Percentiles rank a stretch among this genome's conserved stretches.
Evolutionary conservation across 257 asterid species (phyloP).

Genomic region (Nicotiana benthamiana): DNA sequence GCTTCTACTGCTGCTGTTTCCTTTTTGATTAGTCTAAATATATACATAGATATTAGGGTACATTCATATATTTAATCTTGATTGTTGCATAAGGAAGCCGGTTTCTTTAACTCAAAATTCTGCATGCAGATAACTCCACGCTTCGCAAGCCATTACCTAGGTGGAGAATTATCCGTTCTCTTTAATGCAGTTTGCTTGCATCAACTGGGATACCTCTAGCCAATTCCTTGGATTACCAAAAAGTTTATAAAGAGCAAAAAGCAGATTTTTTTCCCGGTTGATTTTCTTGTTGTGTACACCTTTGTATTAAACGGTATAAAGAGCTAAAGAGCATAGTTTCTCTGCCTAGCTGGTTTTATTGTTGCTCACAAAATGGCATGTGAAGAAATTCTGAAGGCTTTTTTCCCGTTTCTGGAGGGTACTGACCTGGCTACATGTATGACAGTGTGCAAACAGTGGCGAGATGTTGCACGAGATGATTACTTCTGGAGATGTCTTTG

Average conservation of each 20-base stretch:
- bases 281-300: constrained; percentile 4
- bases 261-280: neutral
- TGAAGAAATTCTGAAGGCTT: constrained; percentile 76
- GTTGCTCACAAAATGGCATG: constrained; percentile 34
- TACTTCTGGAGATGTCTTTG: constrained; percentile 94
- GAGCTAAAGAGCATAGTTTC: neutral
- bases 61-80: neutral
- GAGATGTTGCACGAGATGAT: constrained; percentile 65
- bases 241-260: neutral
- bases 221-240: neutral
- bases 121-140: neutral
- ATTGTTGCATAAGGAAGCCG: neutral
- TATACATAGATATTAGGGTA: neutral
- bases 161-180: neutral
- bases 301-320: neutral
- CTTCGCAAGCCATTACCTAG: neutral
- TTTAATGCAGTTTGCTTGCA: neutral
- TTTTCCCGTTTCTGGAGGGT: constrained; percentile 82
- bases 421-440: constrained; percentile 70
- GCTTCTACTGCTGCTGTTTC: too few species aligned
- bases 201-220: neutral
- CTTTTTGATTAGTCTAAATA: neutral
- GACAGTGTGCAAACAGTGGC: constrained; percentile 80
- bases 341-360: neutral
- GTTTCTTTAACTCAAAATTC: neutral